phyloP scores from a whole-genome alignment of 768 basidiomycete genomes.

The Podaxis mareebaensis region DNA sequence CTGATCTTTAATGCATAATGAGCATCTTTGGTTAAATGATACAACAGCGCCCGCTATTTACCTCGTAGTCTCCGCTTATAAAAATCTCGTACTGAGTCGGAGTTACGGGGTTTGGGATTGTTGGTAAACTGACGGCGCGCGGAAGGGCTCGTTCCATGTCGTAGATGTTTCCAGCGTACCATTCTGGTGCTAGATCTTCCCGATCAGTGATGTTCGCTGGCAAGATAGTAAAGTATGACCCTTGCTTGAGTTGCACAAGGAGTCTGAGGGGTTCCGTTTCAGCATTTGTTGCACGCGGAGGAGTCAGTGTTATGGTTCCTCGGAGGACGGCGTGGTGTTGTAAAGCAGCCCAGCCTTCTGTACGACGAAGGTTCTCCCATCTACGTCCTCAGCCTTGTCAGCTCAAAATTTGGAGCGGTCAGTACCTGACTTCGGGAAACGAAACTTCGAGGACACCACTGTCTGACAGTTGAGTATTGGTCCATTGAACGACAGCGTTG shows the following conservation, averaged over 20 bases:
- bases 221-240: slow-evolving; percentile 73
- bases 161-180: slow-evolving; percentile 92
- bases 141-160: slow-evolving; percentile 53
- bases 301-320: slow-evolving; percentile 59
- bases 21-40: neutral
- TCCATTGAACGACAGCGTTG: slow-evolving; percentile 61
- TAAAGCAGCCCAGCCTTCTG: slow-evolving; percentile 85
- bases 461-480: slow-evolving; percentile 36
- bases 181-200: slow-evolving; percentile 40
- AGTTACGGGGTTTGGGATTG: slow-evolving; percentile 35
- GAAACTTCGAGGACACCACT: slow-evolving; percentile 59
- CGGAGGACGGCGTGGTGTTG: slow-evolving; percentile 79
- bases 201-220: slow-evolving; percentile 34
- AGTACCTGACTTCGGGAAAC: slow-evolving; percentile 61
- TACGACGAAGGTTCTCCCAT: slow-evolving; percentile 70
- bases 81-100: slow-evolving; percentile 67
- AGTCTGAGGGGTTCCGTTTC: slow-evolving; percentile 32
- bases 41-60: slow-evolving; percentile 22
- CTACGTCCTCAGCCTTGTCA: slow-evolving; percentile 33
- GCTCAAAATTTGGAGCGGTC: neutral
- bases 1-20: slow-evolving; percentile 54
- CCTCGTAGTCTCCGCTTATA: slow-evolving; percentile 86
- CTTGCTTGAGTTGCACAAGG: slow-evolving; percentile 63
- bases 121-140: slow-evolving; percentile 51
- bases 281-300: slow-evolving; percentile 31